Evolutionary conservation across 2,329 filamentous ascomycete species (phyloP).

Genomic region (Sporothrix dimorphospora): DNA sequence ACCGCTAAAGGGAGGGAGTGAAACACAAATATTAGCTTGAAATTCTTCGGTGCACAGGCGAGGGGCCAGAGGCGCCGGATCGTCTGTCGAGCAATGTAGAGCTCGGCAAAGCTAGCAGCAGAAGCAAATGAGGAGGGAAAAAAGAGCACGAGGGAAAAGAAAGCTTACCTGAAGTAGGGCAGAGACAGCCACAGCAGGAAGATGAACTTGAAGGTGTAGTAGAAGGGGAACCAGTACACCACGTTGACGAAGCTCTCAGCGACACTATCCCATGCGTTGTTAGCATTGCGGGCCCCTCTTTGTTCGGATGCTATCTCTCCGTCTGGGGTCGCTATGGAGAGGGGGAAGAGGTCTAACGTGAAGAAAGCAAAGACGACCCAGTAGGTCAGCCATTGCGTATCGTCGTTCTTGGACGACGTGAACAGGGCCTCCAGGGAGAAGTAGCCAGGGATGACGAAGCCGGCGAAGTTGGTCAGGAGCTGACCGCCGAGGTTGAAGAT

Average conservation of each 20-base stretch:
- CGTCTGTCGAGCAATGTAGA: neutral
- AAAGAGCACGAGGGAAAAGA: neutral
- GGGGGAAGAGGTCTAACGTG: constrained; percentile 55
- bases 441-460: constrained; percentile 81
- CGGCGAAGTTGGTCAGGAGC: constrained; percentile 83
- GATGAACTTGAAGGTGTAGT: constrained; percentile 99
- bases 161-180: constrained; percentile 82
- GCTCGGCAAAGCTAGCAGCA: constrained; percentile 2
- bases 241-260: constrained; percentile 81
- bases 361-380: constrained; percentile 86
- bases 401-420: constrained; percentile 70
- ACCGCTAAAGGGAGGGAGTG: constrained; percentile 61
- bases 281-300: constrained; percentile 25
- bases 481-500: constrained; percentile 91
- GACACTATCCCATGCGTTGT: constrained; percentile 52
- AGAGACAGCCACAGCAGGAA: constrained; percentile 97
- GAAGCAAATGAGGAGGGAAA: neutral
- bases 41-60: neutral
- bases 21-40: constrained; percentile 32
- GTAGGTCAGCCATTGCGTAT: constrained; percentile 83
- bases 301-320: neutral
- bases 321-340: neutral
- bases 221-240: constrained; percentile 97
- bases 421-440: constrained; percentile 82
- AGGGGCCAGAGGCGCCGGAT: neutral